These are phyloP conservation scores for Carnegiea gigantea DNA, from an alignment of 179 eudicot species.

Conservation along the genomic window DNA sequence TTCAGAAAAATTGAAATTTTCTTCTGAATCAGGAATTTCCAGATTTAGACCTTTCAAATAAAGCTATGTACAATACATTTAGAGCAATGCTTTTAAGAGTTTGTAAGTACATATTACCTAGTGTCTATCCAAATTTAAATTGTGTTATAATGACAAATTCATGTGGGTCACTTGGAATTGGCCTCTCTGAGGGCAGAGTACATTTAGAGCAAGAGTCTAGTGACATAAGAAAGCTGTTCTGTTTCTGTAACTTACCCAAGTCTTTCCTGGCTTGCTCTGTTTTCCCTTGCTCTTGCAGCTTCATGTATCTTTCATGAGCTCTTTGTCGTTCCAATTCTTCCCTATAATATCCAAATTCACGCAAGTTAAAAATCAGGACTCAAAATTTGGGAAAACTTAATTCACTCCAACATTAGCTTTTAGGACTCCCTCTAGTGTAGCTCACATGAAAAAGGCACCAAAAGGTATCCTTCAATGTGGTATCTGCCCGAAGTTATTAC, in stretches of 20 bases:
- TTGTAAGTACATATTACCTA: no score
- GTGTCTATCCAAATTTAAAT: no score
- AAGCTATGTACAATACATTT: not conserved
- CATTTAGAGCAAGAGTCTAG: not conserved
- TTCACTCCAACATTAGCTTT: not conserved
- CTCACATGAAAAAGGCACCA: not conserved
- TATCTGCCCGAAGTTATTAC: not conserved
- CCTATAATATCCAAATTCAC: slow-evolving; percentile 30
- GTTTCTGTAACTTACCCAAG: slow-evolving; percentile 46
- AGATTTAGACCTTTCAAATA: not conserved
- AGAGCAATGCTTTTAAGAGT: no score
- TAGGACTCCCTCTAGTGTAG: not conserved
- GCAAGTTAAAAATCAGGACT: not conserved
- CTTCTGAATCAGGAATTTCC: not conserved
- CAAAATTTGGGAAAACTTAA: not conserved
- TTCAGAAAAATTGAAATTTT: not conserved
- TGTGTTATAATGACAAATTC: no score
- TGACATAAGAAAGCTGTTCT: not conserved
- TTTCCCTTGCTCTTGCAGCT: slow-evolving; percentile 85
- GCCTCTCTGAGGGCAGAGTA: no score
- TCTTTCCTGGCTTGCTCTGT: slow-evolving; percentile 88
- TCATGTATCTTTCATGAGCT: slow-evolving; percentile 87
- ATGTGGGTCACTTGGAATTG: no score
- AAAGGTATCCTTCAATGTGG: not conserved
- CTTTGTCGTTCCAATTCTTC: slow-evolving; percentile 82